A percentile compares a stretch with the other conserved stretches of the same genome.
Evolutionary conservation across 2,329 filamentous ascomycete species (phyloP).

Genomic region (Aurifilum marmelostoma): DNA sequence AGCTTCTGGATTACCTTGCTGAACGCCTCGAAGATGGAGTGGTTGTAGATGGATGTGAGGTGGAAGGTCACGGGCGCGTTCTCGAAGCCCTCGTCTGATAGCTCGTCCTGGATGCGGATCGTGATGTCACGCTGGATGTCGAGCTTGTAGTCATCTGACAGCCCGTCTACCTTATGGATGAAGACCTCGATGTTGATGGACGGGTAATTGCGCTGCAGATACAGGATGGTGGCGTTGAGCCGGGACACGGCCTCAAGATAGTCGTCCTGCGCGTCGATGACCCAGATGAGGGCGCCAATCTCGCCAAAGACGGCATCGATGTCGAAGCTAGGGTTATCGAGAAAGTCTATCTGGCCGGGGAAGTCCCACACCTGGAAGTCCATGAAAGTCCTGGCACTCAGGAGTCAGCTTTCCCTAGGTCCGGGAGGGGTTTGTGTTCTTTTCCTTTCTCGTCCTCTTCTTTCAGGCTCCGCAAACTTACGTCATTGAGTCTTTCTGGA

Average conservation of each 20-base stretch:
- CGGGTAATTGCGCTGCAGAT: constrained; percentile 85
- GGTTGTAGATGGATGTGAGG: constrained; percentile 96
- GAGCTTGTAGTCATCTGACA: constrained; percentile 93
- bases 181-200: constrained; percentile 98
- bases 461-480: constrained; percentile 50
- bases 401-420: constrained; percentile 25
- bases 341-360: constrained; percentile 87
- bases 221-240: constrained; percentile 86
- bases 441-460: not conserved
- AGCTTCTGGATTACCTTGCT: constrained; percentile 98
- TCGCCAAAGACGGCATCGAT: constrained; percentile 93
- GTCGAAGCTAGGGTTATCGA: constrained; percentile 86
- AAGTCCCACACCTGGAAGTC: constrained; percentile 99
- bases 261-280: constrained; percentile 97
- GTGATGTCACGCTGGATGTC: constrained; percentile 97
- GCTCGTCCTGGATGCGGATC: constrained; percentile 93
- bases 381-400: constrained; percentile 81
- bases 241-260: constrained; percentile 89
- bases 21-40: constrained; percentile 95
- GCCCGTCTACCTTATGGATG: constrained; percentile 98
- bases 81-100: constrained; percentile 90
- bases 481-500: constrained; percentile 96
- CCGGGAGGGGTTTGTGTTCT: not conserved
- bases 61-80: constrained; percentile 95
- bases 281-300: constrained; percentile 90